Base-by-base conservation (phyloP, 352 stramenopile species). In the Pythium aristosporum region DNA sequence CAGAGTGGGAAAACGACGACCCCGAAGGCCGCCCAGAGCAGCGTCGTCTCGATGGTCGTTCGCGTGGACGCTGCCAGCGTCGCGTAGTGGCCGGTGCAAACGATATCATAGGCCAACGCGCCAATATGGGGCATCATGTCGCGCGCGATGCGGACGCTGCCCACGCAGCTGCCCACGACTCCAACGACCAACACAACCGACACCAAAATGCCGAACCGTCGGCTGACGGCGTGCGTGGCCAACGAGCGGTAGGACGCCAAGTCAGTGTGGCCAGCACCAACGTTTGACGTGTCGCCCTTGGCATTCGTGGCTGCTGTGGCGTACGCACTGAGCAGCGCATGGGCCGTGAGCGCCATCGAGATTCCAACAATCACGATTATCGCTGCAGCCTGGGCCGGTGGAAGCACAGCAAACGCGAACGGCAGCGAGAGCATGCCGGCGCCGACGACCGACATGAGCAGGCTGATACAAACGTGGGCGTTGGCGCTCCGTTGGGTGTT, bases 371-470 rank as follows among this genome's bases (percentile, higher is more conserved):
- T n/a, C 12, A 82, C 53, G 51, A 91, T 61, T 23, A 68, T 68
- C 13, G 68, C 36, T 16, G 87, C 41, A 9, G 81, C 80, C 9
- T 67, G 42, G 65, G 71, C 77, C 16, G 72, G 70, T 0, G 80
- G 71, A 21, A 83, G 64, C 15, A 86, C 56, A 20, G 86, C 47
- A 55, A 92, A 92, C 42, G 80, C 87, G 69, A 86, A 92, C 18
- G 84, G 81, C 48, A 92, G 67, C 0, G 76, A 80, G 18, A 92
- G 69, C 79, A 91, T 82, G 20, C 84, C 84, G 13, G 79, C 81
- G 37, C 81, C 84, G 25, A 91, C 78, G 21, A 85, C 85, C 41
- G 81, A 89, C 77, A 91, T 88, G 65, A 89, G 82, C 63, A 92
- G 75, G 50, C 76, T 88, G 21, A 89, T 65, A 65, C 90, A 88